Conservation (phyloP, 1,139 yeast genomes). For the Magnusiomyces fungicola region DNA sequence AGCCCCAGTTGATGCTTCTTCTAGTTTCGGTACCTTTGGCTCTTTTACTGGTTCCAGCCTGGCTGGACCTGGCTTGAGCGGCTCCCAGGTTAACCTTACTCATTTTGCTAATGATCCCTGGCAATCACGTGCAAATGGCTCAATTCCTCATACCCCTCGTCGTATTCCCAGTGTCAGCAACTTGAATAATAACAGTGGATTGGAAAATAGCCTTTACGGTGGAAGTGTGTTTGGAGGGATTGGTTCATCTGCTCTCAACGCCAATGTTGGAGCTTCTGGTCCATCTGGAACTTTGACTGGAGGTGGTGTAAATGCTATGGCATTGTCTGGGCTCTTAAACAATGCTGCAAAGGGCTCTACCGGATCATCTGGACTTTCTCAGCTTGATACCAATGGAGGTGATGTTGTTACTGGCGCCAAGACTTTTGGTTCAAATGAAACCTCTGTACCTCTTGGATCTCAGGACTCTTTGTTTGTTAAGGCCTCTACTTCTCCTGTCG, state of each 20-base stretch:
- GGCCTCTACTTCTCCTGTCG: too few species aligned
- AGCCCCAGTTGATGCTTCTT: neutral
- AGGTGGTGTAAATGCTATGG: neutral
- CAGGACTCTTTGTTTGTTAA: too few species aligned
- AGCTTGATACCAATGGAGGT: neutral
- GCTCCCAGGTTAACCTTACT: constrained; percentile 14
- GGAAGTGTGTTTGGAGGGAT: neutral
- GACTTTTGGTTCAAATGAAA: too few species aligned
- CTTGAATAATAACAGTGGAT: neutral
- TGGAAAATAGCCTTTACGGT: neutral
- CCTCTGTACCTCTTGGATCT: too few species aligned
- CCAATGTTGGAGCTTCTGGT: neutral
- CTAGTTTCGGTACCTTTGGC: constrained; percentile 8
- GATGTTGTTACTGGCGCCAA: neutral
- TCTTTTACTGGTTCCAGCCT: neutral
- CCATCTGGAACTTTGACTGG: too few species aligned
- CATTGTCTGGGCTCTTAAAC: neutral
- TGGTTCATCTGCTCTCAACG: neutral
- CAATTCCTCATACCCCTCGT: constrained; percentile 16
- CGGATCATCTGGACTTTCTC: constrained; percentile 7
- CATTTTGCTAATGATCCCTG: constrained; percentile 15
- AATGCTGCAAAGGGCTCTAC: constrained; percentile 3
- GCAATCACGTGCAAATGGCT: constrained; percentile 14
- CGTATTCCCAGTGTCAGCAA: constrained; percentile 14
- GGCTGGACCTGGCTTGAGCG: constrained; percentile 9